Evolutionary conservation across 2,329 filamentous ascomycete species (phyloP).

Genomic region (Exophiala bonariae): DNA sequence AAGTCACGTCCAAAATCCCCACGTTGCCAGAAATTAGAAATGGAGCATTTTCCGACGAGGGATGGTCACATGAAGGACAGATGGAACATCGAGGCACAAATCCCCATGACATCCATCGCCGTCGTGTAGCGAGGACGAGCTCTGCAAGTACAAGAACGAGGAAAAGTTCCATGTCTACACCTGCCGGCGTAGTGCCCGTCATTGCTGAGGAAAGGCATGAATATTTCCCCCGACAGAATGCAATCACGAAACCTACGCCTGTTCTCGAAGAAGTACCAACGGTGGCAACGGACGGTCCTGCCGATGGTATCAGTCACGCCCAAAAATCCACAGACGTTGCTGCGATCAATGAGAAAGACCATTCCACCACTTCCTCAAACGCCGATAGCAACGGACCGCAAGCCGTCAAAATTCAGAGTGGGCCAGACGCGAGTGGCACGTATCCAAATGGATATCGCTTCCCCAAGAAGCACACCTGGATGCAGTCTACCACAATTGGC

Average conservation of each 20-base stretch:
- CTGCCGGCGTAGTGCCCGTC: constrained; percentile 6
- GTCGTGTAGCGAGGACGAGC: constrained; percentile 28
- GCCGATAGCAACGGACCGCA: constrained; percentile 8
- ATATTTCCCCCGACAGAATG: constrained; percentile 20
- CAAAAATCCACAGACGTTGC: constrained; percentile 9
- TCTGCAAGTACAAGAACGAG: constrained; percentile 27
- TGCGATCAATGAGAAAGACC: constrained; percentile 7
- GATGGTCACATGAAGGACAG: constrained; percentile 35
- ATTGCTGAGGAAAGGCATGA: constrained; percentile 24
- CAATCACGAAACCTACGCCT: constrained; percentile 9
- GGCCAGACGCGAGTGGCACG: constrained; percentile 34
- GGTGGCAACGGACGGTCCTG: neutral
- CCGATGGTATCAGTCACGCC: neutral
- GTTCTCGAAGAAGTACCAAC: neutral
- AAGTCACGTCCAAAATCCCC: constrained; percentile 33
- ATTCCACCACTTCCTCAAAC: constrained; percentile 10
- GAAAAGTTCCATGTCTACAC: constrained; percentile 18
- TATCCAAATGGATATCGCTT: constrained; percentile 39
- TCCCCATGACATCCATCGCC: constrained; percentile 31
- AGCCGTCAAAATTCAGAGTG: constrained; percentile 13
- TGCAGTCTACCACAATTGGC: constrained; percentile 32
- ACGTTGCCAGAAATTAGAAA: constrained; percentile 33
- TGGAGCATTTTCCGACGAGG: constrained; percentile 31
- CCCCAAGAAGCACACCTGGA: constrained; percentile 36
- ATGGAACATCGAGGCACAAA: constrained; percentile 31